Evolutionary conservation across 1,284 basidiomycete species (phyloP).

Genomic region (Ustilago bromivora): DNA sequence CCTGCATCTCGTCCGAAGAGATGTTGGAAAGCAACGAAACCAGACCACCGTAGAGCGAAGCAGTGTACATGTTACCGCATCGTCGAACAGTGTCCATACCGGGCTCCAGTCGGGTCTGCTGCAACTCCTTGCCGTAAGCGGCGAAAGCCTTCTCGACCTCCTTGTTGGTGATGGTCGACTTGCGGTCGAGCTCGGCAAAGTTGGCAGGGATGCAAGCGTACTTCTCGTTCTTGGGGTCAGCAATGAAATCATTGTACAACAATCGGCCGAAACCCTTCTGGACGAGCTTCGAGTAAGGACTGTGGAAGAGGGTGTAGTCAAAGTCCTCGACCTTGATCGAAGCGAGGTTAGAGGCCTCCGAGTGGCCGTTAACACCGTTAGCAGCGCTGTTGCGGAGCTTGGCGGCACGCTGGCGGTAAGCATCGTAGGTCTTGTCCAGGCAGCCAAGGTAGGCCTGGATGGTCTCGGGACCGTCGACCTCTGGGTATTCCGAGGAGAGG

Average conservation of each 20-base stretch:
- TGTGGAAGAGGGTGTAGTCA: conserved; percentile 87
- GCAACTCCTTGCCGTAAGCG: conserved; percentile 56
- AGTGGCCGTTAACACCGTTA: conserved; percentile 50
- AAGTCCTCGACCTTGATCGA: conserved; percentile 80
- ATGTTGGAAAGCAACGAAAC: conserved; percentile 73
- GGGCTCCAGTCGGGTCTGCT: conserved; percentile 63
- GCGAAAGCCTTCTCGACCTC: conserved; percentile 82
- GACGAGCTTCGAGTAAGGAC: conserved; percentile 96
- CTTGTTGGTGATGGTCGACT: conserved; percentile 81
- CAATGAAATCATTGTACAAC: conserved; percentile 90
- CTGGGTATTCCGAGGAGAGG: conserved; percentile 81
- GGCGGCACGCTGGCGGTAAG: conserved; percentile 85
- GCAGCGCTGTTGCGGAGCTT: conserved; percentile 69
- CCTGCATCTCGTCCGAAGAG: conserved; percentile 58
- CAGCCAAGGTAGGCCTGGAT: conserved; percentile 95
- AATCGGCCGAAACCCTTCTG: conserved; percentile 96
- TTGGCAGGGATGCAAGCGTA: conserved; percentile 79
- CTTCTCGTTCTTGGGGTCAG: conserved; percentile 79
- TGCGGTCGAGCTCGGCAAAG: conserved; percentile 76
- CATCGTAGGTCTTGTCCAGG: conserved; percentile 88
- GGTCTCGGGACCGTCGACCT: conserved; percentile 96
- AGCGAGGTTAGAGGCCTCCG: conserved; percentile 50
- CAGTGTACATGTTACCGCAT: conserved; percentile 96
- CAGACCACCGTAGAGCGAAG: conserved; percentile 93
- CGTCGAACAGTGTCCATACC: conserved; percentile 67